These are phyloP conservation scores for Lodderomyces parapsilosis DNA, from an alignment of 1,139 yeast genomes.

Conservation along the genomic window DNA sequence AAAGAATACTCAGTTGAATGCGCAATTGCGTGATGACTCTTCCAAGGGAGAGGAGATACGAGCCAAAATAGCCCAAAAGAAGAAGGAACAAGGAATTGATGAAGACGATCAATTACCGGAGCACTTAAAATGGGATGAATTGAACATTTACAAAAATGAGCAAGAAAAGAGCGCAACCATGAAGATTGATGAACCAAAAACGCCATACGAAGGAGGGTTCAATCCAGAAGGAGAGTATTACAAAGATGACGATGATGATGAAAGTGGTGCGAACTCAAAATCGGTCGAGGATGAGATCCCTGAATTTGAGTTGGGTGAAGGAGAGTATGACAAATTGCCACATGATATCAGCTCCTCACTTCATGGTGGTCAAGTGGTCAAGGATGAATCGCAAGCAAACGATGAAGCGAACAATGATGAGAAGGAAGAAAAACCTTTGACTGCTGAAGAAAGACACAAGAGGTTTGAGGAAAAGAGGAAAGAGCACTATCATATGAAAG, in stretches of 20 bases:
- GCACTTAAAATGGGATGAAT: constrained; percentile 72
- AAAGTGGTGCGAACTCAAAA: constrained; percentile 2
- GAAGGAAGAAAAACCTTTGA: constrained; percentile 32
- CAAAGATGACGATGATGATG: constrained; percentile 57
- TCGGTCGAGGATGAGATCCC: constrained; percentile 26
- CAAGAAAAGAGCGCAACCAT: constrained; percentile 71
- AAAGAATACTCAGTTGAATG: constrained; percentile 41
- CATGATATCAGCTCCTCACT: constrained; percentile 21
- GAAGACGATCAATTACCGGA: constrained; percentile 10
- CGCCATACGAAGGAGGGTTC: constrained; percentile 94
- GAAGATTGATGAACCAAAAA: constrained; percentile 94
- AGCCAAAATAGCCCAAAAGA: constrained; percentile 33
- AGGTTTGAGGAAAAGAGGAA: constrained; percentile 75
- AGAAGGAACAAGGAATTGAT: constrained; percentile 9
- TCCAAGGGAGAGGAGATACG: constrained; percentile 40
- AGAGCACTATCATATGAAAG: constrained; percentile 74
- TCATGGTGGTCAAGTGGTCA: constrained; percentile 38
- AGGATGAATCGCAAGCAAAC: constrained; percentile 25
- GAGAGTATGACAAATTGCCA: constrained; percentile 30
- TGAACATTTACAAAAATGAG: constrained; percentile 63
- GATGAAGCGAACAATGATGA: constrained; percentile 33
- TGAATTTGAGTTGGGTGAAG: constrained; percentile 43
- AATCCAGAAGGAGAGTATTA: constrained; percentile 85
- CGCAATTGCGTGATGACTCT: constrained; percentile 32
- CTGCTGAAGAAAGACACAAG: constrained; percentile 63